Evolutionary conservation across 1,284 basidiomycete species (phyloP).

Genomic region (Sphaerobolus stellatus): DNA sequence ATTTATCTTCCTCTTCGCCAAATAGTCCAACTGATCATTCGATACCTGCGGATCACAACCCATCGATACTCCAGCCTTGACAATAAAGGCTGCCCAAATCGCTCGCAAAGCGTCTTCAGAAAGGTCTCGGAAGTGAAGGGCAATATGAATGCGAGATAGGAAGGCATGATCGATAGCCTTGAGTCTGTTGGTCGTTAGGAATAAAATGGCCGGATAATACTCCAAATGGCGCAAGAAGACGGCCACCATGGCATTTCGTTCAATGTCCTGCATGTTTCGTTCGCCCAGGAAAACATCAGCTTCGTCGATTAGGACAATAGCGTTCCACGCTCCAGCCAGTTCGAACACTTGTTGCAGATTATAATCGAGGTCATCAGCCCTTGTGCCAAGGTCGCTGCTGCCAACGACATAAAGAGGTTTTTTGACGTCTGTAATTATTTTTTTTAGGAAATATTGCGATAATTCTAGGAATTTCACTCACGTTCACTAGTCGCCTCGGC

Average conservation of each 20-base stretch:
- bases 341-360: slow-evolving; percentile 38
- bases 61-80: slow-evolving; percentile 41
- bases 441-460: background rate
- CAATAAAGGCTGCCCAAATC: slow-evolving; percentile 57
- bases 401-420: slow-evolving; percentile 59
- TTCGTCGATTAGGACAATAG: slow-evolving; percentile 64
- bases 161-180: slow-evolving; percentile 66
- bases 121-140: slow-evolving; percentile 58
- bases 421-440: slow-evolving; percentile 39
- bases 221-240: slow-evolving; percentile 62
- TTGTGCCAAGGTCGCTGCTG: slow-evolving; percentile 56
- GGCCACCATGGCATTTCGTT: slow-evolving; percentile 64
- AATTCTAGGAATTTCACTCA: slow-evolving; percentile 8
- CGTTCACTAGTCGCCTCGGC: slow-evolving; percentile 63
- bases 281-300: slow-evolving; percentile 63
- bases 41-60: slow-evolving; percentile 32
- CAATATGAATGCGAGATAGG: slow-evolving; percentile 66
- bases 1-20: slow-evolving; percentile 52
- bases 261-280: slow-evolving; percentile 58
- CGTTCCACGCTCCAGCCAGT: slow-evolving; percentile 60
- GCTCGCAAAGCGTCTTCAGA: slow-evolving; percentile 46
- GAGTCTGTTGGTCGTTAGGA: slow-evolving; percentile 67
- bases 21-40: slow-evolving; percentile 39
- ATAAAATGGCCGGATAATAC: slow-evolving; percentile 64
- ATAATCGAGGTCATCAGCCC: slow-evolving; percentile 42